phyloP scores from a whole-genome alignment of 2,329 filamentous ascomycete species.

The Penicillium sp. region DNA sequence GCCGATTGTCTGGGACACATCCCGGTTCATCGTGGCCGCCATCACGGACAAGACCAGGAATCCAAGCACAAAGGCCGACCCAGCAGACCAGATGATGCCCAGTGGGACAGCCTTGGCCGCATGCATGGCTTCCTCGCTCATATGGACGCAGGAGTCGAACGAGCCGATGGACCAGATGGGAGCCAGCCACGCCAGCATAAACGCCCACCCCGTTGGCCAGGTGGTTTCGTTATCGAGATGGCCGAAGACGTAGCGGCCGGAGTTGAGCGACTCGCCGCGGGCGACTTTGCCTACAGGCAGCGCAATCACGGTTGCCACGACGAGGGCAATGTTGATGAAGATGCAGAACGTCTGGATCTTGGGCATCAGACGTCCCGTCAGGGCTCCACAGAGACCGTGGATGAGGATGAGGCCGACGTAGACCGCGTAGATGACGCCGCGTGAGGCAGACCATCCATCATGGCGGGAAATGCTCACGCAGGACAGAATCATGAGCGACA shows the following conservation, averaged over 20 bases:
- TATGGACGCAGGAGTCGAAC: conserved; percentile 59
- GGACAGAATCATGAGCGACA: conserved; percentile 45
- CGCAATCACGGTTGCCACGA: conserved; percentile 56
- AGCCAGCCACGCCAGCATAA: conserved; percentile 59
- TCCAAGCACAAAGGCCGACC: conserved; percentile 51
- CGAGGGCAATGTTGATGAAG: conserved; percentile 55
- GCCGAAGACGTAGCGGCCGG: conserved; percentile 53
- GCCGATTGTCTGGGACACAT: conserved; percentile 47
- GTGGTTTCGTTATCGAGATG: conserved; percentile 57
- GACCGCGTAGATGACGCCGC: conserved; percentile 57
- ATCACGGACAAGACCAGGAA: conserved; percentile 59
- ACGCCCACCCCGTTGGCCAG: conserved; percentile 58
- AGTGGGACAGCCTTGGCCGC: conserved; percentile 57
- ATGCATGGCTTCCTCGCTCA: conserved; percentile 61
- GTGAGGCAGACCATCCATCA: conserved; percentile 55
- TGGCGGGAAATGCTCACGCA: conserved; percentile 58
- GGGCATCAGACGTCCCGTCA: conserved; percentile 56
- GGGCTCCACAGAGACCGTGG: conserved; percentile 55
- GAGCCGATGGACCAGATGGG: conserved; percentile 60
- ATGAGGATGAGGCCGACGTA: conserved; percentile 55
- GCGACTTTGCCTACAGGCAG: conserved; percentile 51
- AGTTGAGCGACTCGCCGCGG: conserved; percentile 31
- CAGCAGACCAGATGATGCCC: conserved; percentile 46
- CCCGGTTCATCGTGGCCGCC: conserved; percentile 56
- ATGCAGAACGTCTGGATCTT: conserved; percentile 58